Conservation (phyloP, 2,329 filamentous ascomycete genomes). For the Diplodia sapinea region DNA sequence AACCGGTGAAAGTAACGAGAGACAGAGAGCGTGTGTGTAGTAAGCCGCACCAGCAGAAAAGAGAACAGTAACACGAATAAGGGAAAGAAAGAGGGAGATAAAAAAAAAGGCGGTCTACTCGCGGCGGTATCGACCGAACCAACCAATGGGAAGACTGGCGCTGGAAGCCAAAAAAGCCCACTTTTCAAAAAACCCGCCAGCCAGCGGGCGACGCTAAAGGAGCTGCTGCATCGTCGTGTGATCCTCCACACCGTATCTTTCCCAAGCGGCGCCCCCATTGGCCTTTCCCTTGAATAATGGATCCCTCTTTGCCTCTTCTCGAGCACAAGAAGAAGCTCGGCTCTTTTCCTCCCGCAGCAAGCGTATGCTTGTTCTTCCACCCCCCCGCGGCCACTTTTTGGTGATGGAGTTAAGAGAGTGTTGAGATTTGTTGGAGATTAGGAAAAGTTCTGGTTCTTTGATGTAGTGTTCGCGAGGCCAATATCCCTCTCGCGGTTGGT, state of each 20-base stretch:
- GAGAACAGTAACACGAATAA: background rate
- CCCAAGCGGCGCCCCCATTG: constrained; percentile 2
- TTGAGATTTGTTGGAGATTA: background rate
- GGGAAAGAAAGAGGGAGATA: background rate
- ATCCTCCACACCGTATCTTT: constrained; percentile 29
- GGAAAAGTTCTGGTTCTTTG: constrained; percentile 11
- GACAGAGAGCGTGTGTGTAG: too few species aligned
- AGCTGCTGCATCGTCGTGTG: constrained; percentile 26
- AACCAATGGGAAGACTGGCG: constrained; percentile 8
- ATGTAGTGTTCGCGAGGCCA: constrained; percentile 15
- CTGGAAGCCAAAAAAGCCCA: constrained; percentile 1
- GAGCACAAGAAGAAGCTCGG: background rate
- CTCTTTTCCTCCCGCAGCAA: background rate
- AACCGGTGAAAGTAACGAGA: background rate
- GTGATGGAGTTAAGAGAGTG: too few species aligned
- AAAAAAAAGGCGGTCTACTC: constrained; percentile 14
- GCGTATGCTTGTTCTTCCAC: background rate
- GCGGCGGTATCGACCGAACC: background rate
- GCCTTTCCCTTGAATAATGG: constrained; percentile 11
- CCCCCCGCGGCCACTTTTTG: constrained; percentile 23
- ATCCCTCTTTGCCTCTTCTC: background rate
- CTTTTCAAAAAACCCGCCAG: background rate
- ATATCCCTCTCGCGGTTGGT: constrained; percentile 12
- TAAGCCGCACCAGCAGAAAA: background rate
- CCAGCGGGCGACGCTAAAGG: background rate